Base-by-base conservation (phyloP, 83 land plant species). In the Diphasiastrum complanatum region DNA sequence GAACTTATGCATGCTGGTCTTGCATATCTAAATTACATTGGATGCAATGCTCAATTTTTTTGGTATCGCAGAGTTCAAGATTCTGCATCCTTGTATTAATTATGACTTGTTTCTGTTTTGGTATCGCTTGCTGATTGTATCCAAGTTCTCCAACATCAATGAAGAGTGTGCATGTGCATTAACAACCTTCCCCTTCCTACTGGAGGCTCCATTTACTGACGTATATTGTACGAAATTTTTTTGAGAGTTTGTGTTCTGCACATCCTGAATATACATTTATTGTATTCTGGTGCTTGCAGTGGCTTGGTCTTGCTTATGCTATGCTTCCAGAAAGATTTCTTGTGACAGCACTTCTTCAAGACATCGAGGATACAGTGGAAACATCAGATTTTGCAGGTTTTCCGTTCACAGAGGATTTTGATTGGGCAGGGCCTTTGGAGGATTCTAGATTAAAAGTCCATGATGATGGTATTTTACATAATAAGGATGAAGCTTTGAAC, bases 271-370 rank as follows among this genome's bases (percentile, higher is more conserved):
- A 16, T 36, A 20, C 27, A 22, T 12, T 4, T 4, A 34, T 20
- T 35, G 5, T 33, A 5, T 56, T 56, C 2, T 6, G 61, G 19
- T 55, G 8, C 45, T 63, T 71, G 60, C 71, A 76, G 79, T 73
- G 78, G 77, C 77, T 71, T 43, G 63, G 69, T 34, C 52, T 76
- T 33, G 79, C 77, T 57, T 57, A 70, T 23, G 41, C 48, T 36
- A 45, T 66, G 29, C 52, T 76, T 65, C 79, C 79, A 24, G 79
- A 72, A 31, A 67, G 60, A 10, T 62, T 76, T 46, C 30, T 57
- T 4, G 77, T 67, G 2, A 38, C 57, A 61, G 51, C 55, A 35
- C 47, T 72, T 11, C 70, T 76, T 36, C 41, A 76, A 45, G 63
- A 66, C 61, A 64, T 47, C 16, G 71, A 66, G 45, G 37, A 32